Percentiles rank a stretch among this genome's conserved stretches.
Conservation (phyloP, 2,329 filamentous ascomycete species). For the Myriosclerotinia duriaeana region DNA sequence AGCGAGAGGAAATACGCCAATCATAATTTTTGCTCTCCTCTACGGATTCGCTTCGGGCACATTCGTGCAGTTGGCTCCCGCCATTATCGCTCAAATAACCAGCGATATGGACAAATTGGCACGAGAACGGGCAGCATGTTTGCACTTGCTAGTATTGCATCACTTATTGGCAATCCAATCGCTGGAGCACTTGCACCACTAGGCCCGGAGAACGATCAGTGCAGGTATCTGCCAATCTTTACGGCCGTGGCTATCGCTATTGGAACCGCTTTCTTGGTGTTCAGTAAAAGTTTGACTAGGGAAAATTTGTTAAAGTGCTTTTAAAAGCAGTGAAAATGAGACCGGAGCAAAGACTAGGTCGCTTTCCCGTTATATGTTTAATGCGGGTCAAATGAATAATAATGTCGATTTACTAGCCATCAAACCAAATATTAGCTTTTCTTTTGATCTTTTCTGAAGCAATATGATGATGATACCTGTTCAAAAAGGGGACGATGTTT, state of each 20-base stretch:
- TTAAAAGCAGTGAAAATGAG: neutral
- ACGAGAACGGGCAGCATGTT: slow-evolving; percentile 64
- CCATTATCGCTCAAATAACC: slow-evolving; percentile 65
- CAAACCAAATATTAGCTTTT: no score
- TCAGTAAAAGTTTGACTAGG: neutral
- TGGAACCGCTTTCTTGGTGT: slow-evolving; percentile 7
- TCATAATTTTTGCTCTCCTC: slow-evolving; percentile 62
- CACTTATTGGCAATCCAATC: slow-evolving; percentile 64
- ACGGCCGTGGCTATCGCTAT: slow-evolving; percentile 8
- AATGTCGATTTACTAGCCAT: no score
- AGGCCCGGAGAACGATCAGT: slow-evolving; percentile 3
- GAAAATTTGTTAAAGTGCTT: slow-evolving; percentile 21
- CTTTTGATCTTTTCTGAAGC: no score
- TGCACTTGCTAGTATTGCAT: slow-evolving; percentile 60
- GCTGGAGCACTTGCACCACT: slow-evolving; percentile 52
- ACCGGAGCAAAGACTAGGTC: no score
- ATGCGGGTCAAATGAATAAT: no score
- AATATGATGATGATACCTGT: no score
- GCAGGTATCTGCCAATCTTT: slow-evolving; percentile 10
- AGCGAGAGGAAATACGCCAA: slow-evolving; percentile 50
- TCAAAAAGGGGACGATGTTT: no score
- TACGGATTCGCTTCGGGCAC: slow-evolving; percentile 64
- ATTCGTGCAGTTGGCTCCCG: slow-evolving; percentile 45
- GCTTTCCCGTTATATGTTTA: no score
- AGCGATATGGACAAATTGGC: slow-evolving; percentile 66